Evolutionary conservation across 345 rosid genomes (phyloP), one percentile per base, ranked within the genome.

Genomic region (Eucalyptus cloeziana): DNA sequence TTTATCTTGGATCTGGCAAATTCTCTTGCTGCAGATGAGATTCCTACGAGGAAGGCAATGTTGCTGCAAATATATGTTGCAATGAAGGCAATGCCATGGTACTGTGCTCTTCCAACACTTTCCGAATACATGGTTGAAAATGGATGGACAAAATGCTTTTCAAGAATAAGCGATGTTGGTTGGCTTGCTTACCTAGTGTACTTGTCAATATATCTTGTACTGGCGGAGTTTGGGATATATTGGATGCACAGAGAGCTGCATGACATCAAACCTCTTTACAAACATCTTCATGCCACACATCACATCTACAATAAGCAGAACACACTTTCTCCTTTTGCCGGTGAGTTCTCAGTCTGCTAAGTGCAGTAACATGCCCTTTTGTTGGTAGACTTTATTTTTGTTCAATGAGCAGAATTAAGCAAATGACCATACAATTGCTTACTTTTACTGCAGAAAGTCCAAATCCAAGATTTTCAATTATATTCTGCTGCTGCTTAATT

Each of bases 271-370:
- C 98, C 97, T 90, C 90, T 98, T 2, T 98, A 98, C 94, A 98
- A 96, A 92, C 92, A 94, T 89, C 96, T 98, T 89, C 99, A 97
- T 89, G 98, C 97, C 4, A 96, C 97, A 13, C 99, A 98, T 89
- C 99, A 97, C 88, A 95, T 98, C 93, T 98, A 97, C 95, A 97
- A 98, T 93, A 98, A 98, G 96, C 98, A 97, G 92, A 97, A 97
- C 79, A 98, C 99, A 64, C 97, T 98, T 44, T 98, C 99, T 87
- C 99, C 98, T 4, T 98, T 96, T 92, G 99, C 99, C 16, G 99
- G 99, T 97, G 92, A 90, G 93, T 89, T 86, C 89, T 92, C 49
- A 30, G 45, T 83, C 64, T 31, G 71, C 69, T 71, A 24, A 64
- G 47, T 76, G 47, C 83, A 76, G 83, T 37, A 21, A 37, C 27